These are phyloP conservation scores for Brasenia schreberi DNA, from an alignment of 164 flowering plant species.

Conservation along the genomic window DNA sequence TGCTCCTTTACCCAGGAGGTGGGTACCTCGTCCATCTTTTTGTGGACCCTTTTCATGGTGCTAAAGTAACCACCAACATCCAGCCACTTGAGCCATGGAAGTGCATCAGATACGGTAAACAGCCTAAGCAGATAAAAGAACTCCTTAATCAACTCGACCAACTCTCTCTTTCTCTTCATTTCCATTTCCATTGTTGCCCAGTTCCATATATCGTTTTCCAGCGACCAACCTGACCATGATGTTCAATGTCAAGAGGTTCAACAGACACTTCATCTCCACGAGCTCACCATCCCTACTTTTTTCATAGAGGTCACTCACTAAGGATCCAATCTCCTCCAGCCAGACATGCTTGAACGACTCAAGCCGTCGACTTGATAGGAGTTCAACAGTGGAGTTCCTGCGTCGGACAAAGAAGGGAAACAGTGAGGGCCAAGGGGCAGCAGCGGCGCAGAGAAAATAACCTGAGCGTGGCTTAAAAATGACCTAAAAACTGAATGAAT, in stretches of 20 bases:
- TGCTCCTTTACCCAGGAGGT: slow-evolving; percentile 2
- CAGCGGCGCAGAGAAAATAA: no score
- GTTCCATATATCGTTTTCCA: slow-evolving; percentile 3
- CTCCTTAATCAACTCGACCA: neutral
- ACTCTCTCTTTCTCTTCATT: neutral
- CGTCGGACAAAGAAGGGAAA: no score
- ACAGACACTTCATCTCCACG: slow-evolving; percentile 7
- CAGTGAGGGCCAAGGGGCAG: no score
- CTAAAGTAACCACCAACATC: slow-evolving; percentile 2
- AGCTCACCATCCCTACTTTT: neutral
- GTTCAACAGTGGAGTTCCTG: slow-evolving; percentile 1
- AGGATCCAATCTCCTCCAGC: slow-evolving; percentile 2
- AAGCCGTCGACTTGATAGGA: slow-evolving; percentile 4
- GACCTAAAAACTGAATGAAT: no score
- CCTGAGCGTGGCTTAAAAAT: no score
- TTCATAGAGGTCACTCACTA: neutral
- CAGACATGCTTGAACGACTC: slow-evolving; percentile 5
- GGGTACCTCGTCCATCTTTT: slow-evolving; percentile 2
- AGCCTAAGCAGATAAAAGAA: neutral
- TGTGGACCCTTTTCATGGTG: slow-evolving; percentile 1
- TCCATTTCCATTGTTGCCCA: neutral
- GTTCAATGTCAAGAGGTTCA: neutral
- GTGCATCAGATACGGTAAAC: slow-evolving; percentile 1
- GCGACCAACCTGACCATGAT: slow-evolving; percentile 2
- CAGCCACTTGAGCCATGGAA: slow-evolving; percentile 5